phyloP scores from a whole-genome alignment of 768 basidiomycete species.

The Auricularia cornea region DNA sequence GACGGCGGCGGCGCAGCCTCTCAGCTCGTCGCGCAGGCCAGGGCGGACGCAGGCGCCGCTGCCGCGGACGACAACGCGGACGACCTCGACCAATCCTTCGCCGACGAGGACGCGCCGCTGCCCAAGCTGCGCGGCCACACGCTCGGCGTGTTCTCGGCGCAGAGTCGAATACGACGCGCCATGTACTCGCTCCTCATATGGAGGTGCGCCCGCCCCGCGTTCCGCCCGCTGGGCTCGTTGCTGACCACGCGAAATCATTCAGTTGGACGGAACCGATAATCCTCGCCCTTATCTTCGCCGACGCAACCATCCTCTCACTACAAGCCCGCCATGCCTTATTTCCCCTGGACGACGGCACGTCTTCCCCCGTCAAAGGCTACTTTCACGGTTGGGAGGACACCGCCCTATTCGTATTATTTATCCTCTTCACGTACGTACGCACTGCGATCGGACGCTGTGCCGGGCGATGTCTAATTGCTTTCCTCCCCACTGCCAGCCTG shows the following conservation, averaged over 20 bases:
- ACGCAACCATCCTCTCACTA: constrained; percentile 72
- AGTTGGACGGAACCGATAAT: constrained; percentile 86
- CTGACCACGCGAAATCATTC: constrained; percentile 1
- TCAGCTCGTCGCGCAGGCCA: constrained; percentile 18
- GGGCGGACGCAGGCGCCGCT: constrained; percentile 26
- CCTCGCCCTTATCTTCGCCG: constrained; percentile 72
- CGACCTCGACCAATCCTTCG: constrained; percentile 18
- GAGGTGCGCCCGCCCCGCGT: constrained; percentile 43
- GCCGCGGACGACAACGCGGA: constrained; percentile 23
- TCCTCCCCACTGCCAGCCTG: constrained; percentile 37
- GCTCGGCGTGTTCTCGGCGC: constrained; percentile 65
- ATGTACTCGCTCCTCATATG: constrained; percentile 64
- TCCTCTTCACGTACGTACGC: constrained; percentile 69
- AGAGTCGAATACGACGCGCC: constrained; percentile 50
- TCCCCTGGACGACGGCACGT: constrained; percentile 19
- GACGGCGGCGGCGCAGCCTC: constrained; percentile 7
- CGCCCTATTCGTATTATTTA: constrained; percentile 73
- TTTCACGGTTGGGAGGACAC: constrained; percentile 89
- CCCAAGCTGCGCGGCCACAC: constrained; percentile 60
- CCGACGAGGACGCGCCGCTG: constrained; percentile 33
- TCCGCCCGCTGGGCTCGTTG: not conserved
- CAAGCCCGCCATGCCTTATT: constrained; percentile 63
- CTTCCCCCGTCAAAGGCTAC: constrained; percentile 48
- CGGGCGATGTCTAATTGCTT: too few species aligned
- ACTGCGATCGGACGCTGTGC: too few species aligned